Evolutionary conservation across 495 filamentous ascomycete species (phyloP).

Genomic region (Umbilicaria muhlenbergii): DNA sequence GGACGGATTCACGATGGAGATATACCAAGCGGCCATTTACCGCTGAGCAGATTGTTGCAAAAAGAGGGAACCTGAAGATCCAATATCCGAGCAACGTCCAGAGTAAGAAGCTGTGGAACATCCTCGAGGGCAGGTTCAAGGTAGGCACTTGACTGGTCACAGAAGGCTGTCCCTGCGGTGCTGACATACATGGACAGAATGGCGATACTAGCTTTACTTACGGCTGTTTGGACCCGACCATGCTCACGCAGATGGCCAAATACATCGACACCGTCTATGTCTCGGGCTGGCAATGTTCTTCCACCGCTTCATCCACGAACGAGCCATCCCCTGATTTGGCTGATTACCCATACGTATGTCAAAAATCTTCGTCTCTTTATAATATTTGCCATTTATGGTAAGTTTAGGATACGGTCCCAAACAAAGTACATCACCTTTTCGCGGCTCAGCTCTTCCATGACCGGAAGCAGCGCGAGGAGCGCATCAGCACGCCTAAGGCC

Average conservation of each 20-base stretch:
- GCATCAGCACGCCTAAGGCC: slow-evolving; percentile 58
- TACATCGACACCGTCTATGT: slow-evolving; percentile 98
- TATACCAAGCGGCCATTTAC: slow-evolving; percentile 87
- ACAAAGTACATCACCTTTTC: slow-evolving; percentile 94
- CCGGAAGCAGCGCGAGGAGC: slow-evolving; percentile 94
- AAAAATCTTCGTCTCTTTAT: background rate
- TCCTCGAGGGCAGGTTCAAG: slow-evolving; percentile 71
- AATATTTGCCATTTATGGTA: background rate
- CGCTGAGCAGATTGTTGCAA: slow-evolving; percentile 90
- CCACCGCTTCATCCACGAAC: slow-evolving; percentile 82
- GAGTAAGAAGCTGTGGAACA: slow-evolving; percentile 89
- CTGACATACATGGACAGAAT: slow-evolving; percentile 32
- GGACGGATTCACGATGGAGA: slow-evolving; percentile 81
- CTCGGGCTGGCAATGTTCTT: slow-evolving; percentile 96
- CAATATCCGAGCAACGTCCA: slow-evolving; percentile 79
- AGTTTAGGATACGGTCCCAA: slow-evolving; percentile 79
- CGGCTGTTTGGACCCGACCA: slow-evolving; percentile 92
- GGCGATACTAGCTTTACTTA: slow-evolving; percentile 84
- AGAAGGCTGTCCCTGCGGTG: too few species aligned
- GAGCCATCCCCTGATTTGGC: slow-evolving; percentile 96
- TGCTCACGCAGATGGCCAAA: slow-evolving; percentile 98
- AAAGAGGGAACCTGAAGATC: slow-evolving; percentile 82
- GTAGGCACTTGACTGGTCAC: slow-evolving; percentile 24
- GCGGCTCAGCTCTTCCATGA: slow-evolving; percentile 99
- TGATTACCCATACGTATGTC: slow-evolving; percentile 85